Evolutionary conservation across 108 stramenopile genomes (phyloP), one percentile per base, ranked within the genome.

Genomic region (Nitzschia putrida): DNA sequence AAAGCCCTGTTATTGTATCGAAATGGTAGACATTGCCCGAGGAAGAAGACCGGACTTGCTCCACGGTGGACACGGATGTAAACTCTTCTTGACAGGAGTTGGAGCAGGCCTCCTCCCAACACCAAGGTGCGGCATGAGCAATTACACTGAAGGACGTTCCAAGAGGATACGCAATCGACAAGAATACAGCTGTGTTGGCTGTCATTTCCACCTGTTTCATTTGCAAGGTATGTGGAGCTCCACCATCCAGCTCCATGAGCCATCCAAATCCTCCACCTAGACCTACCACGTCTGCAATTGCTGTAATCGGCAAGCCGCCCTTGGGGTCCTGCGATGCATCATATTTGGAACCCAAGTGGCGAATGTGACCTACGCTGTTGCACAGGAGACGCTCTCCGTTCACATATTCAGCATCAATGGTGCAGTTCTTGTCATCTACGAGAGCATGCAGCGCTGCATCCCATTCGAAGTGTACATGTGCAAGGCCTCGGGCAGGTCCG

Each of bases 251-350:
- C 16, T 63, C 38, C 3, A 80, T 44, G 7, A 71, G 44, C 79
- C 79, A 80, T 0, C 68, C 79, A 60, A 71, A 80, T 0, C 79
- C 79, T 54, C 79, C 79, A 1, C 54, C 47, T 13, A 57, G 49
- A 6, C 79, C 74, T 7, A 59, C 69, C 12, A 76, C 51, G 29
- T 80, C 79, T 0, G 74, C 24, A n/a, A 75, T 68, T 3, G 79
- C 79, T 51, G 79, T 80, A 0, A 80, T 61, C 0, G 74, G 74
- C 20, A 80, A 40, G 3, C 18, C 65, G 3, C 47, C 47, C 14
- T 4, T 2, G 8, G 64, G 37, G 43, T 66, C 44, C 2, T 16
- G 1, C 4, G 47, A 49, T 6, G 4, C 11, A 34, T 67, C 5
- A 69, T 53, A 79, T 54, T 34, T 61, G n/a, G 45, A 18, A 34